These are phyloP conservation scores for Nicotiana noctiflora DNA, from an alignment of 257 asterid genomes.

Conservation along the genomic window DNA sequence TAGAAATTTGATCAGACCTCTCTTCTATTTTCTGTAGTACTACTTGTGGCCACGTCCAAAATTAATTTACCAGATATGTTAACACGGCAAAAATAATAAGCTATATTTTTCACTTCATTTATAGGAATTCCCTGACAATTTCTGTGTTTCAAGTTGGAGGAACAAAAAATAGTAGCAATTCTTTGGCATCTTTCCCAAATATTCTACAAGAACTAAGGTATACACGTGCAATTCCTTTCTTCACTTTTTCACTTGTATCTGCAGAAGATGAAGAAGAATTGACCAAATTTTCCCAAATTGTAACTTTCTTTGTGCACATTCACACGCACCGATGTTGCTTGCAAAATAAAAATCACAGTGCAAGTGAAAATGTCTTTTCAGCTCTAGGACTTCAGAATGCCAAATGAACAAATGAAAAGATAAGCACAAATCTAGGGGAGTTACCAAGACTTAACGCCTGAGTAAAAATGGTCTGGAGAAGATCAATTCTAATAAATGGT, in stretches of 20 bases:
- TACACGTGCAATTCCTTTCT: not conserved
- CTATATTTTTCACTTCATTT: too few relatives aligned
- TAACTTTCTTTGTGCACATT: not conserved
- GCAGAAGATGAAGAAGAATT: not conserved
- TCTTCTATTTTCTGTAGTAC: not conserved
- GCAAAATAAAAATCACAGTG: not conserved
- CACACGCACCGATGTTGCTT: not conserved
- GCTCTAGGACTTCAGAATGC: not conserved
- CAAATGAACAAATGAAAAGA: constrained; percentile 12
- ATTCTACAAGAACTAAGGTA: not conserved
- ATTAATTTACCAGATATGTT: not conserved
- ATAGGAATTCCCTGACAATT: not conserved
- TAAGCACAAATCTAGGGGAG: constrained; percentile 1
- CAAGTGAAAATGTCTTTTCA: not conserved
- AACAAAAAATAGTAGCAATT: not conserved
- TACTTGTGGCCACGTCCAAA: not conserved
- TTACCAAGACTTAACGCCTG: constrained; percentile 77
- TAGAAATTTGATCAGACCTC: not conserved
- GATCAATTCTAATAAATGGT: constrained; percentile 79
- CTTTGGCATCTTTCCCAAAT: not conserved
- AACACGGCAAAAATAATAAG: not conserved
- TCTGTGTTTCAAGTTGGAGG: not conserved
- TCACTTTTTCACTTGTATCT: not conserved
- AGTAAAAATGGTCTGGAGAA: constrained; percentile 64
- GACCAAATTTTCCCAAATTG: not conserved